Base-by-base conservation (phyloP, 495 filamentous ascomycete genomes). In the Extremus antarcticus region DNA sequence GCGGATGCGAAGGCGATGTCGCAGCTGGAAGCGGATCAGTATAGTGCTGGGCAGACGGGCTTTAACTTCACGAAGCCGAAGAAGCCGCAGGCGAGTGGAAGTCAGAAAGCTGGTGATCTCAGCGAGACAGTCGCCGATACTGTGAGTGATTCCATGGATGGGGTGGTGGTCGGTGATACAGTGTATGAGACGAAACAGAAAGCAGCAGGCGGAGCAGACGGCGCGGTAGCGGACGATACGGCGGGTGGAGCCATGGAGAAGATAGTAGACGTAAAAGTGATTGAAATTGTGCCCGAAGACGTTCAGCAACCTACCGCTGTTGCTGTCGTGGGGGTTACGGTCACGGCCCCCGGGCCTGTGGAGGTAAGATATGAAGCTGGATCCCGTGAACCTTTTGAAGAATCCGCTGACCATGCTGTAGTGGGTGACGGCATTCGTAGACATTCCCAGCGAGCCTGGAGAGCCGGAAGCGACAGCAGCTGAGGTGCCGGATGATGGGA, bases 1-100 rank as follows among this genome's bases (percentile, higher is more conserved):
- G 55, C 25, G 29, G 55, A 51, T 11, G 55, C 48, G 47, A 51
- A 32, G 47, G 51, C 47, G 41, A 19, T 9, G 49, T 35, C 32
- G 11, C 32, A 49, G 49, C 38, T 41, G 20, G 55, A 57, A 21
- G 47, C 55, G 11, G 47, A 49, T 1, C 25, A 51, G 41, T 35
- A 13, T 4, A 35, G 29, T 35, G 29, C 29, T 4, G 13, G 13
- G 29, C 29, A 7, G 29, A 13, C 29, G 29, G 29, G 29, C 13
- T 4, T 4, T 4, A 35, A 13, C 13, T 35, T 35, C 29, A 35
- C 29, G 29, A 35, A 35, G 29, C 7, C 29, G 29, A 35, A 35
- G 29, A 35, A 35, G 29, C 29, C 29, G 29, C 4, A 35, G 29
- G 29, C 7, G 29, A 4, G 13, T 35, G 13, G 13, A 13, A 35